Evolutionary conservation across 2,329 filamentous ascomycete genomes (phyloP).

Genomic region (Claviceps spartinae): DNA sequence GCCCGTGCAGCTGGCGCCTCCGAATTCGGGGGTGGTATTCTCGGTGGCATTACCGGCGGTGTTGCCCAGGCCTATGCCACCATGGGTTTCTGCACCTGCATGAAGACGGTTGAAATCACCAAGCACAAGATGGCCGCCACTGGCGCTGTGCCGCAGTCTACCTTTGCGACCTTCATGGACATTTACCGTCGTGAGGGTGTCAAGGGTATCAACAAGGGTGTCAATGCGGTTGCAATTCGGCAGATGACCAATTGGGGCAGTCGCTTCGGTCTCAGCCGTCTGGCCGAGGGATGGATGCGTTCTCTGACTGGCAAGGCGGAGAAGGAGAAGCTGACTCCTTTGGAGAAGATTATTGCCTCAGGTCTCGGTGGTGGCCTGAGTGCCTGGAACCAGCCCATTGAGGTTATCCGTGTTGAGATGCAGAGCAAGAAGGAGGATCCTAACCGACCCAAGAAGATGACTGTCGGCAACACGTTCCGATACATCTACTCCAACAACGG

Average conservation of each 20-base stretch:
- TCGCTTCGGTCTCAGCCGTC: conserved; percentile 82
- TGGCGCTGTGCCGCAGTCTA: conserved; percentile 76
- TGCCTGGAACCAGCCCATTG: conserved; percentile 99
- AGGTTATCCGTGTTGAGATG: conserved; percentile 99
- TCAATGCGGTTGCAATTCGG: conserved; percentile 95
- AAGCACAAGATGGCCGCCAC: conserved; percentile 84
- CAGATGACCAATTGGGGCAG: conserved; percentile 99
- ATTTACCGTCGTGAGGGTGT: conserved; percentile 95
- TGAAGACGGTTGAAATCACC: conserved; percentile 99
- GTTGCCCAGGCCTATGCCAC: conserved; percentile 97
- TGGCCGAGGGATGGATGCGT: conserved; percentile 83
- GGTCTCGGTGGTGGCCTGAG: conserved; percentile 83
- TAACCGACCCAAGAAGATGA: conserved; percentile 98
- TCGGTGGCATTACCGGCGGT: conserved; percentile 84
- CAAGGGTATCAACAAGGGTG: conserved; percentile 91
- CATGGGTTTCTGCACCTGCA: conserved; percentile 99
- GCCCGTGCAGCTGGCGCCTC: conserved; percentile 70
- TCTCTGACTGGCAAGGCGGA: conserved; percentile 64
- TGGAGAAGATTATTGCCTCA: conserved; percentile 82
- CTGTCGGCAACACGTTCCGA: conserved; percentile 66
- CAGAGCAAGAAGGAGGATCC: conserved; percentile 98
- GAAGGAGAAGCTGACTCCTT: conserved; percentile 59
- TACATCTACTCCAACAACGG: conserved; percentile 93
- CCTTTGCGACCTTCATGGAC: conserved; percentile 89
- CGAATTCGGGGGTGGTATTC: conserved; percentile 80